Evolutionary conservation across 2,329 filamentous ascomycete genomes (phyloP).

Genomic region (Claviceps cyperi): DNA sequence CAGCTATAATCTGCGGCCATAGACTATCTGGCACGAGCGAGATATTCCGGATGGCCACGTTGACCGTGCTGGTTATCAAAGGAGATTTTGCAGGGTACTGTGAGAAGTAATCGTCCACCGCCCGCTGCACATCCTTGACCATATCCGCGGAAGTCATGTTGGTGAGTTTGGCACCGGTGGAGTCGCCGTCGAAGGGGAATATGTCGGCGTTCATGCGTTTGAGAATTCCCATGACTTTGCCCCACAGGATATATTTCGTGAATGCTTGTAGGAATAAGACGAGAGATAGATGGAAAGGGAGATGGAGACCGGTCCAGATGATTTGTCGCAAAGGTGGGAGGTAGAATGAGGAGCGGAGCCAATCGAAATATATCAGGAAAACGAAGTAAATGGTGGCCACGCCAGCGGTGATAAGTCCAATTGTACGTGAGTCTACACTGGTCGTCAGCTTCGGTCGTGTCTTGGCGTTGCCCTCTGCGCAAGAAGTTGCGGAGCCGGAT

Average conservation of each 20-base stretch:
- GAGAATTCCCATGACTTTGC: slow-evolving; percentile 22
- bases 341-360: slow-evolving; percentile 45
- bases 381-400: slow-evolving; percentile 29
- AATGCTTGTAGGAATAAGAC: slow-evolving; percentile 49
- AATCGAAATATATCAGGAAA: slow-evolving; percentile 40
- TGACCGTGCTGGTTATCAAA: not conserved
- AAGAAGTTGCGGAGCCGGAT: not conserved
- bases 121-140: not conserved
- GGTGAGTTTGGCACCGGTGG: not conserved
- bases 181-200: slow-evolving; percentile 3
- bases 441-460: not conserved
- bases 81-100: not conserved
- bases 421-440: slow-evolving; percentile 12
- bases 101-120: not conserved
- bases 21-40: not conserved
- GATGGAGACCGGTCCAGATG: slow-evolving; percentile 42
- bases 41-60: not conserved
- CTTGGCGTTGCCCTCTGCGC: not conserved
- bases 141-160: not conserved
- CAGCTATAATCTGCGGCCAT: not conserved
- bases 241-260: slow-evolving; percentile 39
- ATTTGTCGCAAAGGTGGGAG: slow-evolving; percentile 43
- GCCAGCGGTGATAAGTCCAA: slow-evolving; percentile 25
- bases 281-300: slow-evolving; percentile 48
- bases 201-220: slow-evolving; percentile 8